Percentiles rank a stretch among this genome's conserved stretches.
phyloP scores from a whole-genome alignment of 768 basidiomycete species.

The Boletus speciosus region DNA sequence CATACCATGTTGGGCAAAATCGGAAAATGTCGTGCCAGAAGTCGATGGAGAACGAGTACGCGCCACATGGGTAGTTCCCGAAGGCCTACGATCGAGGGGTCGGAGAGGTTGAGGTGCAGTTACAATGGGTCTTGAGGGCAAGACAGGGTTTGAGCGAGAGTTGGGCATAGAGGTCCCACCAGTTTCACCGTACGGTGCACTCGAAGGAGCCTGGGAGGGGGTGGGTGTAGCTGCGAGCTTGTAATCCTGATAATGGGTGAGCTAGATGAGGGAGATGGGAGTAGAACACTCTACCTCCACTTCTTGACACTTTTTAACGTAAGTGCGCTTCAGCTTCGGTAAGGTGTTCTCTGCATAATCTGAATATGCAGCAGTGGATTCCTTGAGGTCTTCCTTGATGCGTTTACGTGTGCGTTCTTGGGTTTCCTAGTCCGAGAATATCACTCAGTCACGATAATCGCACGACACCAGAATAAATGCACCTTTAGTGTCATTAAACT shows the following conservation, averaged over 20 bases:
- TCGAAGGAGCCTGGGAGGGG: conserved; percentile 27
- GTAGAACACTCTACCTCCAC: conserved; percentile 58
- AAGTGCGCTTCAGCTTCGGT: conserved; percentile 75
- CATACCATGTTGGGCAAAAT: conserved; percentile 79
- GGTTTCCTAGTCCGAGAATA: conserved; percentile 54
- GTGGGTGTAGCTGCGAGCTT: conserved; percentile 42
- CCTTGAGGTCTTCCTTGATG: conserved; percentile 87
- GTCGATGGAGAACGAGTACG: conserved; percentile 78
- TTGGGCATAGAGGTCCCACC: conserved; percentile 29
- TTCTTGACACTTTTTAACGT: conserved; percentile 82
- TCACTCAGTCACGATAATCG: not conserved
- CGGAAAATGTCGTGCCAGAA: conserved; percentile 78
- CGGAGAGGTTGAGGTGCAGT: conserved; percentile 72
- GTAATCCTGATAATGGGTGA: conserved; percentile 52
- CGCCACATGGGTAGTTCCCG: conserved; percentile 47
- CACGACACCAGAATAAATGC: conserved; percentile 2
- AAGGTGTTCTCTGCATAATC: conserved; percentile 80
- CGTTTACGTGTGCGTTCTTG: conserved; percentile 91
- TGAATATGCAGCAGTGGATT: conserved; percentile 67
- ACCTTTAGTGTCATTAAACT: conserved; percentile 69
- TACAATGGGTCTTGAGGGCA: conserved; percentile 50
- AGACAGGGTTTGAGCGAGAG: conserved; percentile 45
- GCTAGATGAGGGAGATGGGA: conserved; percentile 3
- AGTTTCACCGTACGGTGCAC: conserved; percentile 34
- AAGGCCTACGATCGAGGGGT: conserved; percentile 72